phyloP scores from a whole-genome alignment of 371 early-diverging fungal genomes.

The Rhizopus delemar region DNA sequence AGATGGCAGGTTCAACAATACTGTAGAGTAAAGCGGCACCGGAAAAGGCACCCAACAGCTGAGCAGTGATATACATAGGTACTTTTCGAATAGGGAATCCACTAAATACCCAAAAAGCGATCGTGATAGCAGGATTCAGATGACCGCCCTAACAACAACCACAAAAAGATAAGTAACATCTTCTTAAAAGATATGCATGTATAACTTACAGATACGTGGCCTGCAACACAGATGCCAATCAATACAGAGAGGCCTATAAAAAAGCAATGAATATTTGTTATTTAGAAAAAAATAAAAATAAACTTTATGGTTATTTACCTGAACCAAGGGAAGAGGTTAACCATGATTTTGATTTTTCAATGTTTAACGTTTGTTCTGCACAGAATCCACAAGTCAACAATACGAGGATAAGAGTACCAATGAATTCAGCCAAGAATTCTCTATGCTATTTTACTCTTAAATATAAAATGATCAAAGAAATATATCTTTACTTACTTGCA shows the following conservation, averaged over 20 bases:
- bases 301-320: conserved; percentile 24
- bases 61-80: conserved; percentile 62
- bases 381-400: conserved; percentile 70
- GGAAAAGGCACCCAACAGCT: conserved; percentile 69
- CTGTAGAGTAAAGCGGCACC: conserved; percentile 71
- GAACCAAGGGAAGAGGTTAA: conserved; percentile 38
- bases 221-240: conserved; percentile 63
- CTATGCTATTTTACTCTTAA: conserved; percentile 37
- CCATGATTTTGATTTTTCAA: conserved; percentile 37
- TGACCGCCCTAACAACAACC: conserved; percentile 64
- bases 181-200: not conserved
- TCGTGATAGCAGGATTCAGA: conserved; percentile 79
- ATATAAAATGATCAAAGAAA: not conserved
- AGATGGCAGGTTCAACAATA: conserved; percentile 56
- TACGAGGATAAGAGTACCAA: conserved; percentile 76
- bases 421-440: conserved; percentile 79
- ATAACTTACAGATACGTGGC: conserved; percentile 70
- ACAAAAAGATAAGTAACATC: not conserved
- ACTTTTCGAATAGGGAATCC: conserved; percentile 68
- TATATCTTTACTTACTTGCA: not conserved
- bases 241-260: conserved; percentile 40
- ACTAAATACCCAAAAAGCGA: conserved; percentile 69
- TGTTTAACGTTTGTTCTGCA: conserved; percentile 49
- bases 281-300: not conserved
- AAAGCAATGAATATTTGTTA: not conserved